Conservation (phyloP, 1,284 basidiomycete species). For the Cutaneotrichosporon mucoides region DNA sequence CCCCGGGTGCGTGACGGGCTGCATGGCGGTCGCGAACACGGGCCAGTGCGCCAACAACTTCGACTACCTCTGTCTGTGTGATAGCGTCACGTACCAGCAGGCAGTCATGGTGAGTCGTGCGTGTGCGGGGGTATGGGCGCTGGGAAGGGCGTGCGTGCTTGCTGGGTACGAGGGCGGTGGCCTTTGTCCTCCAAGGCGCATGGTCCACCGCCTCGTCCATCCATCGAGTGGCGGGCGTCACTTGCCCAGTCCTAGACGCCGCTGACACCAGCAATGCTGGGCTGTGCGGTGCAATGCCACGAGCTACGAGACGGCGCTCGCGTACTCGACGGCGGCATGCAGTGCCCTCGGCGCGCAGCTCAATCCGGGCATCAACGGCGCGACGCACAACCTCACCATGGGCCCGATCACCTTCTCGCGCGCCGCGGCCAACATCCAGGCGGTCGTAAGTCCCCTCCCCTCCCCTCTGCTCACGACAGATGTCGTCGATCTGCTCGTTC, state of each 20-base stretch:
- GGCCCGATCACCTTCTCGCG: slow-evolving; percentile 8
- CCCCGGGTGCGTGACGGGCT: neutral
- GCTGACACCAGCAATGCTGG: slow-evolving; percentile 2
- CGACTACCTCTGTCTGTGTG: neutral
- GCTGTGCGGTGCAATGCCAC: neutral
- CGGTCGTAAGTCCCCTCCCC: slow-evolving; percentile 1
- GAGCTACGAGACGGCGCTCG: neutral
- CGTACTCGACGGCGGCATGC: neutral
- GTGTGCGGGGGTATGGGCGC: neutral
- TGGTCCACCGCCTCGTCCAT: neutral
- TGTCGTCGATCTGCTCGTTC: slow-evolving; percentile 8
- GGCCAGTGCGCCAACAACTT: neutral
- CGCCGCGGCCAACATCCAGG: slow-evolving; percentile 9
- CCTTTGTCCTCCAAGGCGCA: too few species aligned
- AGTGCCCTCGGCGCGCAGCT: neutral
- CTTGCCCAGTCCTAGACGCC: neutral
- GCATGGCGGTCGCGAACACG: neutral
- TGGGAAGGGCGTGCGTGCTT: neutral
- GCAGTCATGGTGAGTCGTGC: neutral
- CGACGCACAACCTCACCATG: neutral
- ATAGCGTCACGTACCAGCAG: neutral
- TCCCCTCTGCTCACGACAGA: neutral
- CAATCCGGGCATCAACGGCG: neutral
- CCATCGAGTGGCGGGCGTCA: neutral
- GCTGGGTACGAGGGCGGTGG: neutral